phyloP scores from a whole-genome alignment of 495 filamentous ascomycete species.

The Hyaloscypha finlandica region DNA sequence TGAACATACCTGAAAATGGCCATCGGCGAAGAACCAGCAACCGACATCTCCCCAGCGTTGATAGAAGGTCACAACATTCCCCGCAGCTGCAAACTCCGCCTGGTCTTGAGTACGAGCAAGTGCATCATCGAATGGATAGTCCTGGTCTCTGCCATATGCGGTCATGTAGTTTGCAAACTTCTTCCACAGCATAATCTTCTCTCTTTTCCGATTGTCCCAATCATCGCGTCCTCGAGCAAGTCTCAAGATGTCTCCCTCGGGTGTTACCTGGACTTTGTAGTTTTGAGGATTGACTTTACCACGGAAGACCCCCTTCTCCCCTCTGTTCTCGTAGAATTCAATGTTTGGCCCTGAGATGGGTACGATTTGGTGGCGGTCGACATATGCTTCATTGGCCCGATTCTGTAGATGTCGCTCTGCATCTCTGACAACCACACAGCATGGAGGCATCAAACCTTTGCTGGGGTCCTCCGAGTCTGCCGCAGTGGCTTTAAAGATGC shows the following conservation, averaged over 20 bases:
- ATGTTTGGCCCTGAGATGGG: conserved; percentile 61
- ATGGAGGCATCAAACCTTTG: conserved; percentile 55
- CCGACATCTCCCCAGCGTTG: conserved; percentile 85
- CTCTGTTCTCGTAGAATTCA: conserved; percentile 79
- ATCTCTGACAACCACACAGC: conserved; percentile 69
- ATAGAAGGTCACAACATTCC: conserved; percentile 82
- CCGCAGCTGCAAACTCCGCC: conserved; percentile 45
- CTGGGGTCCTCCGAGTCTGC: conserved; percentile 46
- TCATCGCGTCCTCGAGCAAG: conserved; percentile 52
- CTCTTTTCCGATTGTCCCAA: conserved; percentile 70
- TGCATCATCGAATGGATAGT: conserved; percentile 45
- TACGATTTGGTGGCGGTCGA: conserved; percentile 64
- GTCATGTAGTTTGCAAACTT: conserved; percentile 97
- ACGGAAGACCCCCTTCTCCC: conserved; percentile 63
- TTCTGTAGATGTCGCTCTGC: conserved; percentile 60
- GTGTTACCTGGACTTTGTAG: conserved; percentile 55
- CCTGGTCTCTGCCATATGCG: conserved; percentile 54
- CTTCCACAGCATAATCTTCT: conserved; percentile 78
- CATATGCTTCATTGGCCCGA: conserved; percentile 53
- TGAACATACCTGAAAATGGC: conserved; percentile 71
- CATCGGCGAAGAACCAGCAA: conserved; percentile 87
- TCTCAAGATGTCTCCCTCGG: conserved; percentile 55
- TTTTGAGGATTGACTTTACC: conserved; percentile 60
- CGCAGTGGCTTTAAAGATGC: conserved; percentile 64
- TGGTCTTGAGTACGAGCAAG: conserved; percentile 49